Conservation (phyloP, 2,329 filamentous ascomycete genomes). For the Stachybotrys chlorohalonatus region DNA sequence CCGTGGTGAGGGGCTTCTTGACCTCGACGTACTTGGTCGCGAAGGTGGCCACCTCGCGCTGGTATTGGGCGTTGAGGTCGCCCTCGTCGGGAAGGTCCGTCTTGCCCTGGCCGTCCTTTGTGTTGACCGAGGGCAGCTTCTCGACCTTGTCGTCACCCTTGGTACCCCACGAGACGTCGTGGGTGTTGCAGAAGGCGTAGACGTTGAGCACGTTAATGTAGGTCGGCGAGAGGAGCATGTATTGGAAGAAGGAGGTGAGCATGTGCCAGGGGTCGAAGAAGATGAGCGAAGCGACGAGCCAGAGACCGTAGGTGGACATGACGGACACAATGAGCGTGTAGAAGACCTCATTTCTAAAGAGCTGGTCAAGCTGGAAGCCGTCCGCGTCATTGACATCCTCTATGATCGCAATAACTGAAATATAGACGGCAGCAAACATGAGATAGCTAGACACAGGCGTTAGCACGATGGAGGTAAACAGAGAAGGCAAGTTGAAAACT, state of each 20-base stretch:
- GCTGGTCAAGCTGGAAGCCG: slow-evolving; percentile 58
- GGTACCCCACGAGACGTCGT: slow-evolving; percentile 98
- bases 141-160: slow-evolving; percentile 96
- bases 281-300: slow-evolving; percentile 81
- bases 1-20: slow-evolving; percentile 47
- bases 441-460: slow-evolving; percentile 53
- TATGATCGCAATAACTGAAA: slow-evolving; percentile 81
- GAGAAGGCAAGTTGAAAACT: slow-evolving; percentile 20
- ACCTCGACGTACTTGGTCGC: slow-evolving; percentile 64
- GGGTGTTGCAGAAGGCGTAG: slow-evolving; percentile 98
- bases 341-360: slow-evolving; percentile 85
- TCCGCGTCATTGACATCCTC: slow-evolving; percentile 50
- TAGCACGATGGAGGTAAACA: slow-evolving; percentile 6
- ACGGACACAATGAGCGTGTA: slow-evolving; percentile 90
- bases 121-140: slow-evolving; percentile 77
- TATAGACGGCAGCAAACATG: slow-evolving; percentile 89
- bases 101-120: slow-evolving; percentile 84
- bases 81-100: slow-evolving; percentile 93
- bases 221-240: slow-evolving; percentile 86
- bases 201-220: slow-evolving; percentile 99
- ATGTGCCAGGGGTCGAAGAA: slow-evolving; percentile 99
- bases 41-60: slow-evolving; percentile 71
- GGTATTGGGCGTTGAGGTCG: slow-evolving; percentile 92
- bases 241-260: slow-evolving; percentile 92
- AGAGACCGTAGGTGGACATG: slow-evolving; percentile 85